Conservation (phyloP, 108 stramenopile genomes). For the Aurantiochytrium sp. region DNA sequence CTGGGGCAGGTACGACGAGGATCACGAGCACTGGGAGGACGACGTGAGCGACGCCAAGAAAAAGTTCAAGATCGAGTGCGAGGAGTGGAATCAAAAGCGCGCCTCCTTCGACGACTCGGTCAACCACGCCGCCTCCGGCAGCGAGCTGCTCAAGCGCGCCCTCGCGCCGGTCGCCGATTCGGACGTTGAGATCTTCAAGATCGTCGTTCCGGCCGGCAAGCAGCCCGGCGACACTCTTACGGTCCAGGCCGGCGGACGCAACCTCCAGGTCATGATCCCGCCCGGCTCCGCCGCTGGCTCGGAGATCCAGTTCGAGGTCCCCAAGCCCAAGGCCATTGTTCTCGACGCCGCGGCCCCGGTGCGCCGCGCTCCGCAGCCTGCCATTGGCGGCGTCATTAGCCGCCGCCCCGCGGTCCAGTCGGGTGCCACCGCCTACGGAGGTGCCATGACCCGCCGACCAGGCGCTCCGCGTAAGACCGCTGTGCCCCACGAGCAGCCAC, state of each 20-base stretch:
- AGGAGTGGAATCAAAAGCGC: background rate
- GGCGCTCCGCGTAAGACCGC: background rate
- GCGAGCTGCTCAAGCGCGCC: constrained; percentile 2
- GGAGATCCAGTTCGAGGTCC: constrained; percentile 23
- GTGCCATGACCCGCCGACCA: background rate
- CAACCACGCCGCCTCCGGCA: background rate
- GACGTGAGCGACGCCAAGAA: background rate
- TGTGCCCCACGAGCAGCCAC: too few species aligned
- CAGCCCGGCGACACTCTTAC: background rate
- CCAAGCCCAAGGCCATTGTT: background rate
- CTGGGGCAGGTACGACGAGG: constrained; percentile 1
- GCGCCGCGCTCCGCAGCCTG: background rate
- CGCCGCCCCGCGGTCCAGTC: background rate
- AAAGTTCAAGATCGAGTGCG: background rate
- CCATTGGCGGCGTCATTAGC: background rate
- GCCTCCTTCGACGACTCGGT: background rate
- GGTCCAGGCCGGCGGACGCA: background rate
- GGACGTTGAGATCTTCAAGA: background rate
- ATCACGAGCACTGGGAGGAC: background rate
- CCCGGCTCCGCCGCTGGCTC: background rate
- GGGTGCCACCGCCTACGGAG: background rate
- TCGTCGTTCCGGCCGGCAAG: background rate
- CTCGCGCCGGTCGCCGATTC: background rate
- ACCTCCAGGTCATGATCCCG: background rate
- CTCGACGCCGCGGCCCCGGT: background rate